These are phyloP conservation scores for Cryptococcus sp. DNA, from an alignment of 1,284 basidiomycete genomes.

Conservation along the genomic window DNA sequence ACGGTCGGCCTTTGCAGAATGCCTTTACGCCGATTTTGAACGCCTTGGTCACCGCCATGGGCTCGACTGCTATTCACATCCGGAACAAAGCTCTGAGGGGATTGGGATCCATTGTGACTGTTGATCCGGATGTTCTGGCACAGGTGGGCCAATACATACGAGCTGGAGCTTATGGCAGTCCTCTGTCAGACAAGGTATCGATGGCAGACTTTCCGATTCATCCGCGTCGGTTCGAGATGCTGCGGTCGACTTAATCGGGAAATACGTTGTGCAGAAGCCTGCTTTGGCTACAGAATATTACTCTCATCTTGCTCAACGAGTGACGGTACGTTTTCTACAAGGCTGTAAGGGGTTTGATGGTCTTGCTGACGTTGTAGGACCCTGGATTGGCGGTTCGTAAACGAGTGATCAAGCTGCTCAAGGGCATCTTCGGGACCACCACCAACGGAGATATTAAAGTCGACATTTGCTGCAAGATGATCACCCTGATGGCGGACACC, in stretches of 20 bases:
- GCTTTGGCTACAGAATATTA: constrained; percentile 81
- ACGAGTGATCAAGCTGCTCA: constrained; percentile 88
- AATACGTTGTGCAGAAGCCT: constrained; percentile 83
- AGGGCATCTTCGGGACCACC: constrained; percentile 67
- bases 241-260: constrained; percentile 90
- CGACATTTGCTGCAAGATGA: constrained; percentile 75
- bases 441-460: constrained; percentile 57
- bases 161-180: constrained; percentile 46
- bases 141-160: constrained; percentile 52
- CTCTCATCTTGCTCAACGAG: constrained; percentile 73
- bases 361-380: constrained; percentile 56
- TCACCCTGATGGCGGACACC: constrained; percentile 75
- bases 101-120: constrained; percentile 74
- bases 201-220: constrained; percentile 78
- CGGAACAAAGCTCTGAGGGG: constrained; percentile 85
- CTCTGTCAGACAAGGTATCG: constrained; percentile 73
- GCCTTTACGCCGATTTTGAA: constrained; percentile 75
- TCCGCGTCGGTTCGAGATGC: constrained; percentile 92
- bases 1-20: constrained; percentile 63
- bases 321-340: constrained; percentile 58
- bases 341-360: background rate
- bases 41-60: constrained; percentile 67
- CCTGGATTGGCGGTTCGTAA: constrained; percentile 88
- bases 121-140: constrained; percentile 74
- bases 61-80: constrained; percentile 75